These are phyloP conservation scores for Kuraishia molischiana DNA, from an alignment of 805 yeast genomes.

Conservation along the genomic window DNA sequence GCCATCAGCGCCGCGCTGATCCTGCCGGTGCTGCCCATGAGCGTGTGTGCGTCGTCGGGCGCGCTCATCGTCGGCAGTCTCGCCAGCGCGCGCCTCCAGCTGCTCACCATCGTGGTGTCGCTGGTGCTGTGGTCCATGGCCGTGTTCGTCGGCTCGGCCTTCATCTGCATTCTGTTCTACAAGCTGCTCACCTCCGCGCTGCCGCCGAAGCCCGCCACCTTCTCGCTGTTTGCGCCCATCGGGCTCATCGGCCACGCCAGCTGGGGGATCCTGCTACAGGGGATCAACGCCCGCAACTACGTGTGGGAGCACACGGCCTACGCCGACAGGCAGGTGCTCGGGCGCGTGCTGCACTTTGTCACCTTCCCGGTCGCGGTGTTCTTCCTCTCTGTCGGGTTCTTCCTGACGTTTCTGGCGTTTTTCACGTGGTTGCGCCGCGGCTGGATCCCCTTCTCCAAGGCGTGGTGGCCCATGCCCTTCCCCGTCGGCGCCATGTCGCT, in stretches of 20 bases:
- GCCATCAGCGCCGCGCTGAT: slow-evolving; percentile 48
- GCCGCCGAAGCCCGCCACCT: slow-evolving; percentile 44
- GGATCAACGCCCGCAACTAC: slow-evolving; percentile 8
- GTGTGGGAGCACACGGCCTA: not conserved
- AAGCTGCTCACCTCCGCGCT: slow-evolving; percentile 47
- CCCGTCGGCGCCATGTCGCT: slow-evolving; percentile 79
- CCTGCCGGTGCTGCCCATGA: slow-evolving; percentile 71
- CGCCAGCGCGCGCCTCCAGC: slow-evolving; percentile 29
- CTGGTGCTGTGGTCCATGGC: slow-evolving; percentile 66
- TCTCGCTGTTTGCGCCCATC: slow-evolving; percentile 67
- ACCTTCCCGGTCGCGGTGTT: not conserved
- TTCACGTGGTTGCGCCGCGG: not conserved
- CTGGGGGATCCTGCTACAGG: slow-evolving; percentile 42
- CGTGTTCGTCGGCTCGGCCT: slow-evolving; percentile 43
- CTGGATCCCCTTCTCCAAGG: slow-evolving; percentile 30
- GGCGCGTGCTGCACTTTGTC: not conserved
- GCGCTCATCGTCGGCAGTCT: slow-evolving; percentile 36
- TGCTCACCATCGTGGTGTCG: slow-evolving; percentile 43
- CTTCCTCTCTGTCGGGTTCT: slow-evolving; percentile 1
- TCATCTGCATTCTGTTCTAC: slow-evolving; percentile 49
- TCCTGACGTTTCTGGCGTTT: slow-evolving; percentile 1
- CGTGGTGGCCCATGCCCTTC: slow-evolving; percentile 84
- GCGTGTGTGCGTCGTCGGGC: slow-evolving; percentile 71
- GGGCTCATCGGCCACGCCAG: slow-evolving; percentile 87
- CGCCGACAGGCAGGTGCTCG: not conserved